Evolutionary conservation across 1,284 basidiomycete genomes (phyloP).

Genomic region (Ustilago lituana): DNA sequence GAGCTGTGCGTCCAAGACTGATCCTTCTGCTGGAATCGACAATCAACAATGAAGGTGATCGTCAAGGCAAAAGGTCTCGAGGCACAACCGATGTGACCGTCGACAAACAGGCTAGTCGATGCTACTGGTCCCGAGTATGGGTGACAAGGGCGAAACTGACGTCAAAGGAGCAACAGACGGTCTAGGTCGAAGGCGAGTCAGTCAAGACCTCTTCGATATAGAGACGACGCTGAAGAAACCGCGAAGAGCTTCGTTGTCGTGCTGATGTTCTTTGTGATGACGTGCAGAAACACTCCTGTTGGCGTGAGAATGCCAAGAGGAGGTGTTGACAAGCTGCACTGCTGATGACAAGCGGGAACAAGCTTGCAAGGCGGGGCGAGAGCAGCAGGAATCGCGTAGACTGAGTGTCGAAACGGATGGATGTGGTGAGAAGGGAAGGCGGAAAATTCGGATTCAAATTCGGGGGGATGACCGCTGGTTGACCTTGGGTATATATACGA

Average conservation of each 20-base stretch:
- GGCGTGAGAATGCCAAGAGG: slow-evolving; percentile 2
- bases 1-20: slow-evolving; percentile 4
- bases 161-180: slow-evolving; percentile 17
- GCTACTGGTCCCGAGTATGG: slow-evolving; percentile 15
- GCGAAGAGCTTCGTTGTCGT: slow-evolving; percentile 7
- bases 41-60: slow-evolving; percentile 44
- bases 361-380: slow-evolving; percentile 7
- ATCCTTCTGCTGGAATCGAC: slow-evolving; percentile 16
- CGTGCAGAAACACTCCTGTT: slow-evolving; percentile 15
- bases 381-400: slow-evolving; percentile 41
- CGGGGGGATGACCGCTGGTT: slow-evolving; percentile 24
- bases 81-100: slow-evolving; percentile 34
- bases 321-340: slow-evolving; percentile 23
- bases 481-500: slow-evolving; percentile 35
- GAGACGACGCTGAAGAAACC: slow-evolving; percentile 19
- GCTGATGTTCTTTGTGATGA: slow-evolving; percentile 17
- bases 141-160: slow-evolving; percentile 7
- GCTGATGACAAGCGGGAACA: slow-evolving; percentile 18
- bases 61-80: slow-evolving; percentile 25
- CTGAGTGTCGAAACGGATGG: slow-evolving; percentile 49
- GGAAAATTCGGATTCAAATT: slow-evolving; percentile 23
- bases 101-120: slow-evolving; percentile 45
- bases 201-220: slow-evolving; percentile 39
- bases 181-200: slow-evolving; percentile 33
- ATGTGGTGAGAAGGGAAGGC: slow-evolving; percentile 49